Base-by-base conservation (phyloP, 805 yeast species). In the Yueomyces sinensis region DNA sequence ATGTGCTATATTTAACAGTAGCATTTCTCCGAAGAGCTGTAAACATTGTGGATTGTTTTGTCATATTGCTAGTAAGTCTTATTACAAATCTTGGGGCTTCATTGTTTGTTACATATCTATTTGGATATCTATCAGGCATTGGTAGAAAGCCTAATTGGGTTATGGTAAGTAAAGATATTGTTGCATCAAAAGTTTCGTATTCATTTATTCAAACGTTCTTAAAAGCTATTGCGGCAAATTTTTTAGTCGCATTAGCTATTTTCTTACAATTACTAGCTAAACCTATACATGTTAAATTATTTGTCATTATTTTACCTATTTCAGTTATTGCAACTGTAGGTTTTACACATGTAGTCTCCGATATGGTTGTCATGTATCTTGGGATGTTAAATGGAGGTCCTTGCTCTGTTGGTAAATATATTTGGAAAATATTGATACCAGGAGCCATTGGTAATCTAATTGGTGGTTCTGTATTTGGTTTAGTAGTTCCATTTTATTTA, bases 271-370 rank as follows among this genome's bases (percentile, higher is more conserved):
- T 82, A 29, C 69, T 82, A 74, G 81, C 79, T 6, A 79, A 77
- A 46, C 93, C 93, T 0, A 48, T 76, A 11, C 93, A 82, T 48
- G 91, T 82, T 28, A 79, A 78, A 45, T 63, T 77, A 20, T 31
- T 77, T 5, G 56, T 77, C 61, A 69, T 81, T 60, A 49, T 65
- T 13, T 50, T 81, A 16, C 93, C 93, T 1, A 64, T 82, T 13
- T 79, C 80, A 54, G 73, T 86, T 0, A 79, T 82, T 55, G 91
- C 79, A n/a, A 46, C 76, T 1, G 62, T 76, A 63, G 91, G 91
- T 0, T 82, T 75, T 56, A 73, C 82, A 2, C 91, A 82, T 49
- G 72, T 74, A 2, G 86, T 82, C 7, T 93, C 93, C 0, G 93
- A 82, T 52, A 80, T 82, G 89, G 76, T 63, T 44, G 43, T 79